phyloP scores from a whole-genome alignment of 2,329 filamentous ascomycete species.

The Akanthomyces uredinophilus region DNA sequence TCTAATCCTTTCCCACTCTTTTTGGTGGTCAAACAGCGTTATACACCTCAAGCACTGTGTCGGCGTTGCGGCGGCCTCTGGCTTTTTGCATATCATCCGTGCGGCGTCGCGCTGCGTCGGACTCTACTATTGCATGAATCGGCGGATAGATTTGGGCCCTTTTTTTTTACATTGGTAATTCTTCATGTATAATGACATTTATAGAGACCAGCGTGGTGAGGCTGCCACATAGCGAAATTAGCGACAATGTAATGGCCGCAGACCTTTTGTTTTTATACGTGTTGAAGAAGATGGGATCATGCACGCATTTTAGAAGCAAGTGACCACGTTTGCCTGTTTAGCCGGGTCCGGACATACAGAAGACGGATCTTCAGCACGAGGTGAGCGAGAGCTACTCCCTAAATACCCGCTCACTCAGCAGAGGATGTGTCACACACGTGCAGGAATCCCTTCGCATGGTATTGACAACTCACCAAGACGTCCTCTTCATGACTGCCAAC shows the following conservation, averaged over 20 bases:
- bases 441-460: no score
- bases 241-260: background rate
- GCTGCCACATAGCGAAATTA: background rate
- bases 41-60: background rate
- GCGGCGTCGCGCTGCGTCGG: background rate
- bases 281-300: no score
- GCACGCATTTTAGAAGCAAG: no score
- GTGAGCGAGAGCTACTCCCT: no score
- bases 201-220: background rate
- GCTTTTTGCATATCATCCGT: background rate
- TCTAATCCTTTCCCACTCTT: background rate
- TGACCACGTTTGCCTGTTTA: no score
- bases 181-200: constrained; percentile 1
- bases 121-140: background rate
- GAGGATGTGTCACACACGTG: no score
- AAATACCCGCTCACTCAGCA: no score
- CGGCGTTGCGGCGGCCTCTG: background rate
- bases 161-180: background rate
- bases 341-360: background rate
- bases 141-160: background rate
- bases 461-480: no score
- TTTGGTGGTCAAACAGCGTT: background rate
- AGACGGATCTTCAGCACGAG: no score
- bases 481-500: no score
- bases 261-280: background rate